Conservation (phyloP, 2,329 filamentous ascomycete genomes). For the Paramyrothecium roridum region DNA sequence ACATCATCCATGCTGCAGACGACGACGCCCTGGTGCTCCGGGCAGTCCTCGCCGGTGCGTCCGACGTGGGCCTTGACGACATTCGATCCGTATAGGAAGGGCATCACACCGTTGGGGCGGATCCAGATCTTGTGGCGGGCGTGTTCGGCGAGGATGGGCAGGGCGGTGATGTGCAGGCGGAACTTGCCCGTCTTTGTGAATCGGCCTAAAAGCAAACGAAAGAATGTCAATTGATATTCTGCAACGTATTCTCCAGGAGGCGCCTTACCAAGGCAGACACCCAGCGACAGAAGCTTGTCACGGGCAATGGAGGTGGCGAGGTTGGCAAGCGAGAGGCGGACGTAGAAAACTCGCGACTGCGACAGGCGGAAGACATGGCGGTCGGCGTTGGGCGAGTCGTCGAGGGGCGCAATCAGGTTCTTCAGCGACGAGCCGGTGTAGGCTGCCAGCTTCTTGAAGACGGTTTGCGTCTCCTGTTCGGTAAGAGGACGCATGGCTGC, state of each 20-base stretch:
- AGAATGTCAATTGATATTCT: not conserved
- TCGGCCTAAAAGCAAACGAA: constrained; percentile 56
- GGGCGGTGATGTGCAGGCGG: constrained; percentile 82
- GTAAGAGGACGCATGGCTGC: constrained; percentile 75
- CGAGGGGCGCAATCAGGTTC: constrained; percentile 73
- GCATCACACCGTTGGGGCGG: constrained; percentile 94
- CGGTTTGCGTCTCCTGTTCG: constrained; percentile 72
- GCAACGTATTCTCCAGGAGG: not conserved
- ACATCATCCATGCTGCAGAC: constrained; percentile 91
- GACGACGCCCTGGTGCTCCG: constrained; percentile 88
- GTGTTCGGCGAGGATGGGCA: constrained; percentile 85
- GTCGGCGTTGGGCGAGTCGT: constrained; percentile 65
- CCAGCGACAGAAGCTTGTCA: constrained; percentile 80
- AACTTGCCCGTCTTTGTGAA: constrained; percentile 98
- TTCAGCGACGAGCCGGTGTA: constrained; percentile 88
- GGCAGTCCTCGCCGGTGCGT: constrained; percentile 85
- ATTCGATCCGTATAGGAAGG: constrained; percentile 92
- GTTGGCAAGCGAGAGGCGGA: constrained; percentile 85
- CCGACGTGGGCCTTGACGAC: constrained; percentile 71
- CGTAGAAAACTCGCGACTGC: constrained; percentile 85
- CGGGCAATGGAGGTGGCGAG: constrained; percentile 82
- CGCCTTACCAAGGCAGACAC: constrained; percentile 69
- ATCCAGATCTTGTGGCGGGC: constrained; percentile 97
- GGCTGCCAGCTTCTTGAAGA: constrained; percentile 90
- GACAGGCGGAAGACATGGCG: constrained; percentile 85